Percentiles rank a stretch among this genome's conserved stretches.
Conservation (phyloP, 1,284 basidiomycete genomes). For the Ustanciosporium gigantosporum region DNA sequence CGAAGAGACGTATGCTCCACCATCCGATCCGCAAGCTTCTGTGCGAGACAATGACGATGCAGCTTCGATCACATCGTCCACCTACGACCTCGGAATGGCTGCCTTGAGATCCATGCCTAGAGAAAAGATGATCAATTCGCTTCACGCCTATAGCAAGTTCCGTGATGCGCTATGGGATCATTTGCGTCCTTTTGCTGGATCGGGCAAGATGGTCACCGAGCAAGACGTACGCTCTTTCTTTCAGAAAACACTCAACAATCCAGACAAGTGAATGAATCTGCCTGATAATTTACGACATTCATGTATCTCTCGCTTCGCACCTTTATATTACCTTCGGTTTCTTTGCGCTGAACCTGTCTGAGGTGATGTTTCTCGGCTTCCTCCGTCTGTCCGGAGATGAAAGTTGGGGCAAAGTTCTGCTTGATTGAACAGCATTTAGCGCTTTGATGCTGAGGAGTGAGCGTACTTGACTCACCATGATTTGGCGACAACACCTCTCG, state of each 20-base stretch:
- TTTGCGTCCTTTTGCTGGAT: slow-evolving; percentile 60
- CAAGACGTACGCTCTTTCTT: slow-evolving; percentile 61
- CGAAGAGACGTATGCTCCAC: slow-evolving; percentile 61
- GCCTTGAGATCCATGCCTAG: slow-evolving; percentile 61
- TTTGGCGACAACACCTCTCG: too few species aligned
- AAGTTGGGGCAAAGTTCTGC: too few species aligned
- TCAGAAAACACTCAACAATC: slow-evolving; percentile 39
- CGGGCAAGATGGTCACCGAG: slow-evolving; percentile 58
- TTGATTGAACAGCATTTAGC: too few species aligned
- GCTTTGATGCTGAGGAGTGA: too few species aligned
- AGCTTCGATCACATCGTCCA: slow-evolving; percentile 46
- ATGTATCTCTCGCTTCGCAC: too few species aligned
- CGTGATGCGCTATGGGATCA: slow-evolving; percentile 61
- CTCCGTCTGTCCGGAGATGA: too few species aligned
- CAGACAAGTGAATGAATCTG: too few species aligned
- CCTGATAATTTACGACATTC: too few species aligned
- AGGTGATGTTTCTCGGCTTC: too few species aligned
- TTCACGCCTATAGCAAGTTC: slow-evolving; percentile 59
- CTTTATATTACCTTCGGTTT: too few species aligned
- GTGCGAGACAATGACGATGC: slow-evolving; percentile 43
- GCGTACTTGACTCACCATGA: too few species aligned
- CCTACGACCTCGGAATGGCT: slow-evolving; percentile 62
- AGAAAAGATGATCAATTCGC: slow-evolving; percentile 60
- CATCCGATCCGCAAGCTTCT: slow-evolving; percentile 32
- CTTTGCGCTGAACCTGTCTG: too few species aligned